phyloP scores from a whole-genome alignment of 2,329 filamentous ascomycete species.

The Colletotrichum simmondsii region DNA sequence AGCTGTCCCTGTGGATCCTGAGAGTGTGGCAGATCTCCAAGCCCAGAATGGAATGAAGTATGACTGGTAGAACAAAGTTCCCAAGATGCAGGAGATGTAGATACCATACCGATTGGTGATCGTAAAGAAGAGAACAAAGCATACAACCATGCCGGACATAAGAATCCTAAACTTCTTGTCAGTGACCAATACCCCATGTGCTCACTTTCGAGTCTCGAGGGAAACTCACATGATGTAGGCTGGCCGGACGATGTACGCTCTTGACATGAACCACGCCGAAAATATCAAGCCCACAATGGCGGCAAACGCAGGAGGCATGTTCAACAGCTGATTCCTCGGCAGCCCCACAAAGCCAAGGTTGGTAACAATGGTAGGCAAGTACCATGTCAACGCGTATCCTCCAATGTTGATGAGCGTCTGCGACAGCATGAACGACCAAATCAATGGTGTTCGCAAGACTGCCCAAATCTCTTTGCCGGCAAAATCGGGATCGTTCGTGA shows the following conservation, averaged over 20 bases:
- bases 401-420: conserved; percentile 51
- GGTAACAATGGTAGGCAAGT: conserved; percentile 53
- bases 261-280: conserved; percentile 48
- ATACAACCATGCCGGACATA: conserved; percentile 51
- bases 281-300: conserved; percentile 51
- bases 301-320: conserved; percentile 56
- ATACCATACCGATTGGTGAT: conserved; percentile 50
- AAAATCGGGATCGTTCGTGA: conserved; percentile 49
- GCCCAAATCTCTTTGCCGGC: conserved; percentile 46
- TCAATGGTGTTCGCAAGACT: conserved; percentile 40
- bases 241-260: conserved; percentile 51
- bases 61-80: conserved; percentile 53
- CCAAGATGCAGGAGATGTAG: conserved; percentile 56
- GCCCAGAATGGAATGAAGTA: conserved; percentile 59
- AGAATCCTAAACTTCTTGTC: conserved; percentile 40
- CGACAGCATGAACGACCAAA: conserved; percentile 39
- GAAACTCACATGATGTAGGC: conserved; percentile 47
- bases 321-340: conserved; percentile 55
- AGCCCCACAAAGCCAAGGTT: conserved; percentile 53
- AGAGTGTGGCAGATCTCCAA: conserved; percentile 54
- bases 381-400: conserved; percentile 53
- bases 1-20: conserved; percentile 54
- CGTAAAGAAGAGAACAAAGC: conserved; percentile 55
- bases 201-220: not conserved
- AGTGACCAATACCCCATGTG: not conserved